These are phyloP conservation scores for Lactarius sp. DNA, from an alignment of 768 basidiomycete genomes.

Conservation along the genomic window DNA sequence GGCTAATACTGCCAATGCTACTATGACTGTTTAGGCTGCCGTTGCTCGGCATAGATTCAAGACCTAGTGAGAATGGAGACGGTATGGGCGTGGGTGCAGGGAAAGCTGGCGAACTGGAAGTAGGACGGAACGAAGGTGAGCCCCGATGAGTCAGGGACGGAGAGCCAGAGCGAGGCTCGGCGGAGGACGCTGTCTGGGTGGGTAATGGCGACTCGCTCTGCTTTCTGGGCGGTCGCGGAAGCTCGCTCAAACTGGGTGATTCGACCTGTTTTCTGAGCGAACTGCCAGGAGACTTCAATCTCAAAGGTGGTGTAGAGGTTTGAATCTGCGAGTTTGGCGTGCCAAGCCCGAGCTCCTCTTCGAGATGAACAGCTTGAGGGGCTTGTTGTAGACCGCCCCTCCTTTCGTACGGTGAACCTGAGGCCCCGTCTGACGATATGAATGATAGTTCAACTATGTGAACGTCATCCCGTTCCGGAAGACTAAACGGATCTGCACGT, in stretches of 20 bases:
- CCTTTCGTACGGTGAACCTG: conserved; percentile 22
- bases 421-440: conserved; percentile 26
- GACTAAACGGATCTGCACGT: conserved; percentile 30
- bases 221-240: conserved; percentile 17
- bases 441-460: conserved; percentile 30
- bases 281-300: conserved; percentile 3
- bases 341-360: conserved; percentile 22
- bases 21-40: conserved; percentile 26
- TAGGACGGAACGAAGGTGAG: conserved; percentile 16
- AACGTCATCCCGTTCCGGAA: conserved; percentile 30
- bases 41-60: conserved; percentile 23
- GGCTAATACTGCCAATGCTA: conserved; percentile 27
- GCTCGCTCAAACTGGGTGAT: conserved; percentile 18
- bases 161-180: not conserved
- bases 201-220: conserved; percentile 21
- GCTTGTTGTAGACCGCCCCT: conserved; percentile 35
- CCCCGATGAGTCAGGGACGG: not conserved
- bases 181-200: not conserved
- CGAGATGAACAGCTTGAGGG: conserved; percentile 34
- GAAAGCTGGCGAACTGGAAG: conserved; percentile 21
- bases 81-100: conserved; percentile 18
- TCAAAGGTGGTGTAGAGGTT: conserved; percentile 22
- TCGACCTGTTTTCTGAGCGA: conserved; percentile 9
- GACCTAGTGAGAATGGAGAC: conserved; percentile 18
- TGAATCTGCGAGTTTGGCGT: conserved; percentile 18